Conservation (phyloP, 1,284 basidiomycete genomes). For the Malassezia sp. region DNA sequence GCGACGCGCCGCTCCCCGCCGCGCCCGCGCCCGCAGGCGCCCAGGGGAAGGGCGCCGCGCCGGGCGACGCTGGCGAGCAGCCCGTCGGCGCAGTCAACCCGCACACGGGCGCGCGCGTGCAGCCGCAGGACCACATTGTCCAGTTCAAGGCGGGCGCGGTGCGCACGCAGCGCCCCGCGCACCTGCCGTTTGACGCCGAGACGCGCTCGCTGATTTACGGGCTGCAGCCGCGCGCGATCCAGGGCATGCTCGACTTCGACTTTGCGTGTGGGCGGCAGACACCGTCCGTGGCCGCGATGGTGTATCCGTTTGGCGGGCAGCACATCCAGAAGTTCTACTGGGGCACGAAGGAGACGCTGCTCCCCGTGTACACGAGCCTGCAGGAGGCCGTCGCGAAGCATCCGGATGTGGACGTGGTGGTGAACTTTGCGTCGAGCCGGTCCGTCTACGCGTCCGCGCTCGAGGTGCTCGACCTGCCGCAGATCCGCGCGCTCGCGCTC, state of each 20-base stretch:
- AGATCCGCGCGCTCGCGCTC: conserved; percentile 73
- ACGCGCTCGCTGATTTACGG: conserved; percentile 96
- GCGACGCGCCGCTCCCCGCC: too few relatives aligned
- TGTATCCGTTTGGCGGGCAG: conserved; percentile 98
- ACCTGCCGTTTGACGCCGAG: conserved; percentile 58
- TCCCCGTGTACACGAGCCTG: conserved; percentile 90
- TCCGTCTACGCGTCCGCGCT: conserved; percentile 89
- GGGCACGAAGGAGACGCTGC: conserved; percentile 96
- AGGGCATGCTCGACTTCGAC: conserved; percentile 99
- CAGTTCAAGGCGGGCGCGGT: conserved; percentile 56
- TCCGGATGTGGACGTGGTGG: conserved; percentile 89
- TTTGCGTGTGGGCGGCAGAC: conserved; percentile 85
- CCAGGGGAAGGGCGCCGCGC: conserved; percentile 17
- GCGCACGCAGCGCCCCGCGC: conserved; percentile 29
- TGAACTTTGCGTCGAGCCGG: conserved; percentile 93
- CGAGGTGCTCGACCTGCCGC: conserved; percentile 65
- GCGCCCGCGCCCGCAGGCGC: too few relatives aligned
- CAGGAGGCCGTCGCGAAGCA: conserved; percentile 89
- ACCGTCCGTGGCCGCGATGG: conserved; percentile 98
- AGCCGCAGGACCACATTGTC: conserved; percentile 73
- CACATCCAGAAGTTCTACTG: conserved; percentile 99
- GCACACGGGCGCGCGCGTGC: conserved; percentile 60
- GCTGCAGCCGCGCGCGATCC: conserved; percentile 96
- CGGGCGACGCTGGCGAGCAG: conserved; percentile 28
- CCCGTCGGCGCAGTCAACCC: conserved; percentile 65